Percentiles rank a stretch among this genome's conserved stretches.
Conservation (phyloP, 768 basidiomycete genomes). For the Suillus clintonianus region DNA sequence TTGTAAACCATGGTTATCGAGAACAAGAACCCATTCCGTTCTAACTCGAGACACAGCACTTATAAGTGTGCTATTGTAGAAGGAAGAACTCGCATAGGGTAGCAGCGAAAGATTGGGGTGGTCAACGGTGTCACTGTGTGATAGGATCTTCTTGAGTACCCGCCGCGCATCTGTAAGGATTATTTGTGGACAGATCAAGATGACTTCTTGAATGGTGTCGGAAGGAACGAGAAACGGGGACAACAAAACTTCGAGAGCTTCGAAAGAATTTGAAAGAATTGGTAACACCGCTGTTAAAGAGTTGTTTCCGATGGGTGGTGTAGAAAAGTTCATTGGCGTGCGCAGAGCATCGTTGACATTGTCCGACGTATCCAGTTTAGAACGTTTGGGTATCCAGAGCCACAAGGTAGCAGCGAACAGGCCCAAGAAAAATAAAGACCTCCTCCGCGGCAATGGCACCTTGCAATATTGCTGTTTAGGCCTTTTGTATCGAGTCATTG, state of each 20-base stretch:
- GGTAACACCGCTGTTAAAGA: slow-evolving; percentile 54
- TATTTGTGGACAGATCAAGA: slow-evolving; percentile 46
- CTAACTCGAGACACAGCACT: slow-evolving; percentile 38
- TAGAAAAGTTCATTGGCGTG: not conserved
- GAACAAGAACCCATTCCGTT: slow-evolving; percentile 53
- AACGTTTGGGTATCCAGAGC: not conserved
- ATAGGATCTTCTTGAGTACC: slow-evolving; percentile 35
- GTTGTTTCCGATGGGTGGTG: slow-evolving; percentile 20
- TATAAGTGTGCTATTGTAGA: slow-evolving; percentile 32
- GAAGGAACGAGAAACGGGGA: slow-evolving; percentile 39
- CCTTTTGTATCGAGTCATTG: not conserved
- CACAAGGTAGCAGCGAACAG: not conserved
- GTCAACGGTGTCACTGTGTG: slow-evolving; percentile 23
- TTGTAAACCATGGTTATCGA: slow-evolving; percentile 48
- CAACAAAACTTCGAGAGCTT: slow-evolving; percentile 36
- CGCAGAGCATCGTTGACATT: not conserved
- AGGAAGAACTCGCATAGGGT: slow-evolving; percentile 26
- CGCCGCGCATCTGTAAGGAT: slow-evolving; percentile 37
- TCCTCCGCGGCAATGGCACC: not conserved
- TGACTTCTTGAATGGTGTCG: slow-evolving; percentile 42
- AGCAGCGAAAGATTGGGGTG: slow-evolving; percentile 47
- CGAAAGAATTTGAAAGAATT: slow-evolving; percentile 38
- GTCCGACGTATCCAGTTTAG: not conserved
- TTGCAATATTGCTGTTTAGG: not conserved
- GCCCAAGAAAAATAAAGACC: not conserved